Conservation (phyloP, 768 basidiomycete species). For the Rhodotorula paludigena region DNA sequence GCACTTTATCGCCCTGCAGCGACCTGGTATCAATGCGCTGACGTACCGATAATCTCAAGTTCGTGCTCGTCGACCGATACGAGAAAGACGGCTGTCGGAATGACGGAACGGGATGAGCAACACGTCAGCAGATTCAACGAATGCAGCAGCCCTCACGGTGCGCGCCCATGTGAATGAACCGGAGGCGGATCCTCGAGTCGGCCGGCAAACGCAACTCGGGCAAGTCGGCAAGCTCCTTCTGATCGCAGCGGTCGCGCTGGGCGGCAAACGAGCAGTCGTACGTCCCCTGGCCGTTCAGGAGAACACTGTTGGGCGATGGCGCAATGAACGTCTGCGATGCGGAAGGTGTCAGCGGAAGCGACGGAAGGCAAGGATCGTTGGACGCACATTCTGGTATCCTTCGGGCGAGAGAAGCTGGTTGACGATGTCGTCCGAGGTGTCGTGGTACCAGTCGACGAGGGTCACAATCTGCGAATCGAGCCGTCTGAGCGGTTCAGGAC, state of each 20-base stretch:
- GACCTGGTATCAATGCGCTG: too few relatives aligned
- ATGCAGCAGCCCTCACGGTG: too few relatives aligned
- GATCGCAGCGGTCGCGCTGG: not conserved
- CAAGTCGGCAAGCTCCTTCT: not conserved
- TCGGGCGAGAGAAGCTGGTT: constrained; percentile 17
- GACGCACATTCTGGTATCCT: constrained; percentile 33
- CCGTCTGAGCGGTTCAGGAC: not conserved
- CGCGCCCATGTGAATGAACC: constrained; percentile 19
- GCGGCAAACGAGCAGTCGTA: constrained; percentile 16
- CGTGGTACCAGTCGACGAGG: constrained; percentile 23
- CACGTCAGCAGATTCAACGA: too few relatives aligned
- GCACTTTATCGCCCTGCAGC: too few relatives aligned
- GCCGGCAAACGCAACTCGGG: constrained; percentile 12
- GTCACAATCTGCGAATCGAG: constrained; percentile 1
- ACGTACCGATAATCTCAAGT: constrained; percentile 1
- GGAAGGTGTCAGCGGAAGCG: not conserved
- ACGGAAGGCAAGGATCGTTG: not conserved
- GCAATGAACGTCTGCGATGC: not conserved
- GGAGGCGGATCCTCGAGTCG: constrained; percentile 11
- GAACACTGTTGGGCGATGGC: constrained; percentile 7
- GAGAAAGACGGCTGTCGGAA: not conserved
- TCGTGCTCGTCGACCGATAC: constrained; percentile 21
- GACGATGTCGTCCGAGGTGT: constrained; percentile 25
- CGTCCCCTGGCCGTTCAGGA: constrained; percentile 15
- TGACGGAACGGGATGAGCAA: not conserved